A percentile compares a stretch with the other conserved stretches of the same genome.
Evolutionary conservation across 768 basidiomycete species (phyloP).

Genomic region (Lanmaoa rubissima): DNA sequence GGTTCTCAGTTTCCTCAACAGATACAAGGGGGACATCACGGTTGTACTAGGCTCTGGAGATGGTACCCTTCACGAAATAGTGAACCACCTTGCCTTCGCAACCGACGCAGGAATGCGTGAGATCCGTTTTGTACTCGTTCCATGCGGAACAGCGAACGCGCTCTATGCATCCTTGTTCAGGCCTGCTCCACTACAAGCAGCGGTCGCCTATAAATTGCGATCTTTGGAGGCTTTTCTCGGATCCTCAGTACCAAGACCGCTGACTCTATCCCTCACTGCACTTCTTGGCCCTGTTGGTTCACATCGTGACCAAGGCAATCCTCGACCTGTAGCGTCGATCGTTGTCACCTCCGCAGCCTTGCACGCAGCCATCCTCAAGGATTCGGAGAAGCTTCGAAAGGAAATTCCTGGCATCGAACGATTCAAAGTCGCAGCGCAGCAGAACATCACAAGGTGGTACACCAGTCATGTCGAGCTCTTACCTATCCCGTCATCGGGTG

Average conservation of each 20-base stretch:
- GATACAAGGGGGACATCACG: constrained; percentile 34
- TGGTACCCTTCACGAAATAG: constrained; percentile 88
- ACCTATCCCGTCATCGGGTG: constrained; percentile 38
- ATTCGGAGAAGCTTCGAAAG: constrained; percentile 73
- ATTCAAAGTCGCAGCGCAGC: constrained; percentile 81
- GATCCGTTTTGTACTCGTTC: constrained; percentile 54
- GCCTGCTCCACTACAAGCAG: constrained; percentile 30
- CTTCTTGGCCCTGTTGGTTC: constrained; percentile 34
- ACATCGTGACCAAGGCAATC: constrained; percentile 8
- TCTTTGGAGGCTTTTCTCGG: constrained; percentile 55
- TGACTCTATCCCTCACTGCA: constrained; percentile 56
- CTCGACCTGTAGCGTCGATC: constrained; percentile 47
- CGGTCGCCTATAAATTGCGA: constrained; percentile 45
- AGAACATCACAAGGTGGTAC: constrained; percentile 76
- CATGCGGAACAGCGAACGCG: constrained; percentile 92
- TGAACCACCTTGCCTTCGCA: constrained; percentile 51
- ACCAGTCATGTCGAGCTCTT: constrained; percentile 55
- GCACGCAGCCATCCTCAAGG: constrained; percentile 81
- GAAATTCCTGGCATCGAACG: constrained; percentile 76
- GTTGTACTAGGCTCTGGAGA: constrained; percentile 81
- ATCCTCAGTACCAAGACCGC: constrained; percentile 36
- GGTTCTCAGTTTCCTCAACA: constrained; percentile 41
- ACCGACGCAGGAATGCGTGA: constrained; percentile 20
- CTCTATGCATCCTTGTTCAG: constrained; percentile 79
- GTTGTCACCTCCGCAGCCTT: constrained; percentile 86